These are phyloP conservation scores for Cerioporus squamosus DNA, from an alignment of 1,284 basidiomycete species.

Conservation along the genomic window DNA sequence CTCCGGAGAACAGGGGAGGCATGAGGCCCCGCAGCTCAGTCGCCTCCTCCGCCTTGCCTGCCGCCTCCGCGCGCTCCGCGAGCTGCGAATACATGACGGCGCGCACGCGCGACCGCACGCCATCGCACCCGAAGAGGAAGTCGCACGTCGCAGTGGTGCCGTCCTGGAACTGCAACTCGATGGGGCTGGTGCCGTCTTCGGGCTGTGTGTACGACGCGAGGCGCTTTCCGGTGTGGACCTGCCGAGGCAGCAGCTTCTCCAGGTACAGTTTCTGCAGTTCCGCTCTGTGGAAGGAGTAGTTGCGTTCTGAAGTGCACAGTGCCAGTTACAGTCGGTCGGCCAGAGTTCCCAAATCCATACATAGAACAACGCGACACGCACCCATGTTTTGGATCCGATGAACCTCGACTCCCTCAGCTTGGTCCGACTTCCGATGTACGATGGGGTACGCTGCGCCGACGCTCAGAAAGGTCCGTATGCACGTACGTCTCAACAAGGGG, in stretches of 20 bases:
- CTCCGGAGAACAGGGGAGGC: conserved; percentile 7
- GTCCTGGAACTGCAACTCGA: conserved; percentile 52
- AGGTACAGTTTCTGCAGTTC: conserved; percentile 56
- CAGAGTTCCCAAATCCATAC: too few relatives aligned
- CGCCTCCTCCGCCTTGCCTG: conserved; percentile 12
- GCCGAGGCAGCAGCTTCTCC: conserved; percentile 41
- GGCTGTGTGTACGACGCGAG: conserved; percentile 49
- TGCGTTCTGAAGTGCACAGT: conserved; percentile 39
- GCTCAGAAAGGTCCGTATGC: too few relatives aligned
- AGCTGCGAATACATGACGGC: conserved; percentile 18
- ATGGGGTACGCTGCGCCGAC: background rate
- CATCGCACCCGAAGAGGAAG: conserved; percentile 54
- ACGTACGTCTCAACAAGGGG: too few relatives aligned
- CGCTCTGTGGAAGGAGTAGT: conserved; percentile 52
- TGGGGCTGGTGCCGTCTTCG: conserved; percentile 5
- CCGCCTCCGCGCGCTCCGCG: conserved; percentile 18
- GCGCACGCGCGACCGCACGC: conserved; percentile 48
- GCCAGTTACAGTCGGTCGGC: too few relatives aligned
- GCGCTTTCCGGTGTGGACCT: conserved; percentile 51
- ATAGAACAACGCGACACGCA: conserved; percentile 20
- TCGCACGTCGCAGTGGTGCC: conserved; percentile 50
- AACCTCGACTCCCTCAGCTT: conserved; percentile 47
- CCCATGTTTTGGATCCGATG: conserved; percentile 51
- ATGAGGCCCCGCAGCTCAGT: background rate
- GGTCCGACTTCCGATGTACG: conserved; percentile 15